Evolutionary conservation across 2,329 filamentous ascomycete genomes (phyloP).

Genomic region (Cytospora chrysosperma): DNA sequence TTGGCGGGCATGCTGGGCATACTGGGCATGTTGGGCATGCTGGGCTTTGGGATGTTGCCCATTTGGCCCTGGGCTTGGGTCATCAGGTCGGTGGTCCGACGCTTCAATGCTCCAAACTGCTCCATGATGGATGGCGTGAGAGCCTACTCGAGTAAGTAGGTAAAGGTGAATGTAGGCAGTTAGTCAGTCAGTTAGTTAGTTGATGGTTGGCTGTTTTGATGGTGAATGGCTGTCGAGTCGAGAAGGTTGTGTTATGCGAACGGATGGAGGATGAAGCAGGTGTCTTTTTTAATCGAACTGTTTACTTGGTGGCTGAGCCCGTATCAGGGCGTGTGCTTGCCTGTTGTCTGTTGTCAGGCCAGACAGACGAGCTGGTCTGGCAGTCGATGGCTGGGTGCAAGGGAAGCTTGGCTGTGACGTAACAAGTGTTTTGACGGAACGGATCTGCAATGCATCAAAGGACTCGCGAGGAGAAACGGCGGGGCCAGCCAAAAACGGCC

Average conservation of each 20-base stretch:
- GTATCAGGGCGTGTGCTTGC: conserved; percentile 1
- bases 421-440: conserved; percentile 5
- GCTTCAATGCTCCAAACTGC: conserved; percentile 19
- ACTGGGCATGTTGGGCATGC: conserved; percentile 19
- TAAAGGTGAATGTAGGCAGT: too few species aligned
- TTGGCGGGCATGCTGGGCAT: conserved; percentile 31
- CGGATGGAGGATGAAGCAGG: background rate
- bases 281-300: conserved; percentile 10
- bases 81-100: conserved; percentile 21
- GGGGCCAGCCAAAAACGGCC: too few species aligned
- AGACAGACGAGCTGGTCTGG: conserved; percentile 14
- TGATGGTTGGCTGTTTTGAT: too few species aligned
- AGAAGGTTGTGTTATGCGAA: too few species aligned
- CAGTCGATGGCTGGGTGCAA: too few species aligned
- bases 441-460: conserved; percentile 14
- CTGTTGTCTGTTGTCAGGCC: too few species aligned
- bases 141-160: too few species aligned
- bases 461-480: too few species aligned
- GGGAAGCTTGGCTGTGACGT: conserved; percentile 18
- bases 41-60: conserved; percentile 17
- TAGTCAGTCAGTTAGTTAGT: too few species aligned
- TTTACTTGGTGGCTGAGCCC: conserved; percentile 15
- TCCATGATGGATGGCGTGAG: conserved; percentile 15
- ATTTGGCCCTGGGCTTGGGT: conserved; percentile 13
- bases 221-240: background rate